Base-by-base conservation (phyloP, 148 eudicot species). In the Nepenthes mirabilis region DNA sequence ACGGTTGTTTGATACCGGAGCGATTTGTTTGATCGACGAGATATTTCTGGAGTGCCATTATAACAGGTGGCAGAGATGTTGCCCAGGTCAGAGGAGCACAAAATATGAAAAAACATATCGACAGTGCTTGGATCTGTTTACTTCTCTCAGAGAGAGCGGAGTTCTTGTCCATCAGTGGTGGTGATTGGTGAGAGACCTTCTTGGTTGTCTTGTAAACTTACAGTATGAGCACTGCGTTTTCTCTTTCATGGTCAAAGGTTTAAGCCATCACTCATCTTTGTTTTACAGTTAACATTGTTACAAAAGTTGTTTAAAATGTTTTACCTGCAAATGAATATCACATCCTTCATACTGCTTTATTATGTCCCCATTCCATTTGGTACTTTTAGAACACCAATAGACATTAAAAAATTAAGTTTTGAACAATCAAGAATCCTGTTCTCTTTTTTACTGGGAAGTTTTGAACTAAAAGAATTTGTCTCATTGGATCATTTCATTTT, bases 111-210 rank as follows among this genome's bases (percentile, higher is more conserved):
- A 82, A 65, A 88, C 98, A 1, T 93, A 88, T 58, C 75, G 52
- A 1, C 95, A 88, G 71, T 93, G 98, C 71, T 67, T 93, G 76
- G 70, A 88, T 53, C 70, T 93, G 58, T 83, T 93, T 67, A 75
- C 72, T 32, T 86, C 95, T 61, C 85, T 93, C 50, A 80, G 98
- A 60, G 64, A 83, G 23, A 79, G 80, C 2, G 96, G 98, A 14
- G 88, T 88, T 77, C 96, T 88, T 59, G 98, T 91, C 63, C 98
- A 91, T 82, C 98, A 91, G 62, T 91, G 96, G 97, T 91, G 93
- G 93, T 88, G 72, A 80, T n/a, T 49, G 52, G 11, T 10, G 12
- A 11, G 52, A 49, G 14, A 6, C 52, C 13, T 12, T 49, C 52
- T 49, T 49, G 10, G 6, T 11, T 11, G 3, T 49, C 52, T 49